Base-by-base conservation (phyloP, 805 yeast species). In the Ogataea polymorpha region DNA sequence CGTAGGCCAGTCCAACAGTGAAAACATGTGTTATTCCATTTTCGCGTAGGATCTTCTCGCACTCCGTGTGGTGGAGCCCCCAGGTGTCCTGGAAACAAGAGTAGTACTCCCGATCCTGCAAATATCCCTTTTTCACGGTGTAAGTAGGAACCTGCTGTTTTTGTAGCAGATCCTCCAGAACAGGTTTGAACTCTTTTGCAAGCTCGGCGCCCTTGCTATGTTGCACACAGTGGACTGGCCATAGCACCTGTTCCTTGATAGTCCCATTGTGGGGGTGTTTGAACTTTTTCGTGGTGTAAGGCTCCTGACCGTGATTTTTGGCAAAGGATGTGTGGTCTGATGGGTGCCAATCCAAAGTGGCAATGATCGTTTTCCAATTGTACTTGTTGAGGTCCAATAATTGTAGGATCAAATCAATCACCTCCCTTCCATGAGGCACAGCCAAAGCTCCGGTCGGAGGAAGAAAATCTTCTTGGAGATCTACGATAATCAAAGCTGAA, bases 141-240 rank as follows among this genome's bases (percentile, higher is more conserved):
- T 58, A 41, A 11, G 66, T 50, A 23, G 74, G 66, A 3, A 71
- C 60, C 20, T 60, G 57, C 43, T 66, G 65, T 31, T 70, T 32
- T 4, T 42, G 27, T 9, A 47, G 18, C 26, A 51, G 18, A 16
- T 44, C 14, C 2, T 48, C 45, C 39, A 77, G 62, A 1, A 50
- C 54, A 2, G 55, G 52, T 27, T 65, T 61, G 39, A 88, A 68
- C 46, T 67, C 75, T 0, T 61, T 49, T 5, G 86, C 85, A 24
- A 85, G 68, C 26, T 72, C 69, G 0, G 90, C 73, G 0, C 97
- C 98, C 5, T 49, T 35, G 0, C 89, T 70, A 37, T 72, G 70
- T 54, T 86, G 90, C 12, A 90, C 76, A 61, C 97, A 90, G 58
- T 90, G 98, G 41, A 77, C 90, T 0, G 98, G 97, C 97, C 97